Evolutionary conservation across 169 alveolate species (phyloP).

Genomic region (Toxoplasma gondii): DNA sequence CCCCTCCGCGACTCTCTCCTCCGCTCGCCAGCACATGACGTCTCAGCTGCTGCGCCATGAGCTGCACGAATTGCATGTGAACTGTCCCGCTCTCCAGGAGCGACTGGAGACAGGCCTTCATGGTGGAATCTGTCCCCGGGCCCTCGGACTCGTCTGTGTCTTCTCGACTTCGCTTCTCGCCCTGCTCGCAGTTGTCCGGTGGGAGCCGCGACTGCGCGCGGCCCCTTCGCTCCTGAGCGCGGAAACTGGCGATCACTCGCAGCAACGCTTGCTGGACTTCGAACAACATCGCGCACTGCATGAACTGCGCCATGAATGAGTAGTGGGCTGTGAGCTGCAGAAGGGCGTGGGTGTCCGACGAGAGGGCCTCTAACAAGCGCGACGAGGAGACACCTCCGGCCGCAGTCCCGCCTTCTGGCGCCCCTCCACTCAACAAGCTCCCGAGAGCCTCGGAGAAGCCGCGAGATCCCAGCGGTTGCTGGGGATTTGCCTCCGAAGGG

Average conservation of each 20-base stretch:
- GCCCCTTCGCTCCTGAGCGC: neutral
- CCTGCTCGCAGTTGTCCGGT: neutral
- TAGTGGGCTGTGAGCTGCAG: constrained; percentile 61
- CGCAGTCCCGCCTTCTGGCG: neutral
- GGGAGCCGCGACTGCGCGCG: neutral
- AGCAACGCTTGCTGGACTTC: constrained; percentile 63
- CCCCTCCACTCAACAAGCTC: too few species aligned
- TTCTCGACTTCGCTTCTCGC: neutral
- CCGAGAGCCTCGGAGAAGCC: too few species aligned
- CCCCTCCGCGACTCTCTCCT: too few species aligned
- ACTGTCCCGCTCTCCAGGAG: constrained; percentile 57
- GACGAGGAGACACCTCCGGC: neutral
- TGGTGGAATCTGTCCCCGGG: constrained; percentile 50
- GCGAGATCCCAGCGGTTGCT: too few species aligned
- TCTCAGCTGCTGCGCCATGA: constrained; percentile 64
- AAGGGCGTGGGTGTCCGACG: constrained; percentile 4
- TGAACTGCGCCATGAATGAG: constrained; percentile 68
- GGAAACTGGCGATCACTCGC: neutral
- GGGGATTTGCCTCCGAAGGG: too few species aligned
- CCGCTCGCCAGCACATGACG: neutral
- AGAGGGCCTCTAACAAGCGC: neutral
- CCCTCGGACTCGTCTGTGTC: neutral
- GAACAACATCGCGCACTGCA: constrained; percentile 67
- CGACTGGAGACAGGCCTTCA: constrained; percentile 58
- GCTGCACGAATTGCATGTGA: constrained; percentile 67